Base-by-base conservation (phyloP, 106 monocot genomes). In the Dioscorea alata region DNA sequence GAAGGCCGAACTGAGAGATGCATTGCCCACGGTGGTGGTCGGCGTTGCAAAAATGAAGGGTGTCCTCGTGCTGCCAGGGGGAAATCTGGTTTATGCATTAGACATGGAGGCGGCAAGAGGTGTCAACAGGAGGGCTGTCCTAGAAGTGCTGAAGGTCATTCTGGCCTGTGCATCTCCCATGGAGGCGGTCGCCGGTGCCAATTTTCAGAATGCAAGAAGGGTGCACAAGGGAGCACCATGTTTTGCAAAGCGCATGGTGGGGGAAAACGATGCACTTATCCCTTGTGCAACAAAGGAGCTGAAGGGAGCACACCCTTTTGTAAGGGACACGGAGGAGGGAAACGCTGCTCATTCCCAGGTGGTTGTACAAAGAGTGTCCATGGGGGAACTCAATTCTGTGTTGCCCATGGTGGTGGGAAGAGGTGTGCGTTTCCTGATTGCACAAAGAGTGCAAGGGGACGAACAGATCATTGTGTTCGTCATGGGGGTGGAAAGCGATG, bases 221-320 rank as follows among this genome's bases (percentile, higher is more conserved):
- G 89, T 49, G 89, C 89, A 56, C 89, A 90, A 50, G 89, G 89
- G 20, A 85, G 85, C 68, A 90, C 89, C 15, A 74, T 74, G 59
- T 85, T 78, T 24, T 90, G 89, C 72, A 90, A 90, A 71, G 77
- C 82, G 2, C 89, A 85, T 63, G 89, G 89, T 66, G 89, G 89
- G 19, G 89, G 89, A 12, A 90, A 83, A 73, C 69, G 85, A 69
- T 90, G 89, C 66, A 77, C 76, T 8, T 48, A 66, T 24, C 23
- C 31, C 16, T 73, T 51, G 4, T 84, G 84, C 71, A 78, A 20
- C 49, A 90, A 80, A 57, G 89, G 89, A 48, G 90, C 90, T 22
- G 86, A 90, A 71, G 89, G 89, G 50, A 83, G 86, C 59, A 83
- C 86, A 4, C 64, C 77, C 21, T 80, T 80, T 63, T 90, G 89